Evolutionary conservation across 2,329 filamentous ascomycete genomes (phyloP), one percentile per base, ranked within the genome.

Genomic region (Bertia moriformis): DNA sequence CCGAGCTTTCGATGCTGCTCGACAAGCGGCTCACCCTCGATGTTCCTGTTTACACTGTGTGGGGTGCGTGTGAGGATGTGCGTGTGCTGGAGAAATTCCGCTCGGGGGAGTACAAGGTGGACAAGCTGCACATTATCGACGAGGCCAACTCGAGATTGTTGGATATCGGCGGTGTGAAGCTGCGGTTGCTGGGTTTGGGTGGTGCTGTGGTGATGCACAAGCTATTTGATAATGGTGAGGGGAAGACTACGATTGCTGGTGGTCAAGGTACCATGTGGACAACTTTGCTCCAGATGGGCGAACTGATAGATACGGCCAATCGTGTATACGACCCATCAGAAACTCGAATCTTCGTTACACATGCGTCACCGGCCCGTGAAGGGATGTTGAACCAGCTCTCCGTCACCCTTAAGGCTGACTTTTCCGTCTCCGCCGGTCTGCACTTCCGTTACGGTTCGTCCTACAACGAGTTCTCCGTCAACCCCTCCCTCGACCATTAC

Each of bases 221-320:
- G 70, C 75, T 98, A 14, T 98, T 98, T 54, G 91, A 98, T 60
- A 98, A 98, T 49, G 91, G 91, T 40, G 91, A 98, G 56, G 91
- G 91, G 43, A 80, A 89, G 60, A 98, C 91, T 38, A 98, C 93
- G 2, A 98, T 98, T 60, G 91, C 91, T 17, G 91, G 91, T 56
- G 91, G 91, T 15, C 91, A 98, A 60, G 91, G 91, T 44, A 98
- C 91, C 36, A 98, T 98, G 91, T 98, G 91, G 91, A 98, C 91
- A 4, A 98, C 91, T 4, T 67, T 98, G 19, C 63, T 98, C 46
- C 91, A 98, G 62, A 98, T 98, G 83, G 91, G 91, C 39, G 91
- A 98, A 63, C 69, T 98, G 38, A 86, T 98, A 40, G 91, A 98
- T 57, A 98, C 93, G 3, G 91, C 91, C 14, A 94, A 95, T 60